These are phyloP conservation scores for Arabidopsis lyrata DNA, from an alignment of 441 rosid species.

Conservation along the genomic window DNA sequence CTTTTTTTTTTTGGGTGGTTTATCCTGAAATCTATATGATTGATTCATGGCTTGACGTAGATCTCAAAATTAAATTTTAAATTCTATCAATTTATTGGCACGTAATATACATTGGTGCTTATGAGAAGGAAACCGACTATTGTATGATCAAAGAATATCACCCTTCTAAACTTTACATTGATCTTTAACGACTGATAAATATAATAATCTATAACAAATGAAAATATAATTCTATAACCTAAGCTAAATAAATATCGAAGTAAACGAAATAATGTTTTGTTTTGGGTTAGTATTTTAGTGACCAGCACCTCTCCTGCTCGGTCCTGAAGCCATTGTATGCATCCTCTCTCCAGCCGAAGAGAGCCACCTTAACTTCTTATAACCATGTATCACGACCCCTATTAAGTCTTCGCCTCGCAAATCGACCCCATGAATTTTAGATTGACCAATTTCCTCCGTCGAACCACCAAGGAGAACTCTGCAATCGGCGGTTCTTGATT, in stretches of 20 bases:
- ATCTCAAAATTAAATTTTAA: not conserved
- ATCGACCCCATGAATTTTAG: conserved; percentile 27
- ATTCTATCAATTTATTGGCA: conserved; percentile 5
- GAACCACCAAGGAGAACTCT: conserved; percentile 49
- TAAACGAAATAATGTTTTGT: conserved; percentile 21
- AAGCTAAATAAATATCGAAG: conserved; percentile 34
- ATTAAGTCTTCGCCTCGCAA: conserved; percentile 32
- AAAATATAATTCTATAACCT: conserved; percentile 38
- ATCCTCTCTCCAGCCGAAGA: conserved; percentile 42
- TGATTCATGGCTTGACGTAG: not conserved
- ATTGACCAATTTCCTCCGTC: conserved; percentile 2
- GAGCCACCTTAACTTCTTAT: conserved; percentile 36
- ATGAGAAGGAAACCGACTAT: conserved; percentile 16
- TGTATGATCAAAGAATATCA: conserved; percentile 36
- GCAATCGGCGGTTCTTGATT: conserved; percentile 45
- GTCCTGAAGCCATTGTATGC: conserved; percentile 66
- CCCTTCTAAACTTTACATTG: conserved; percentile 43
- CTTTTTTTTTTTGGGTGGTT: too few relatives aligned
- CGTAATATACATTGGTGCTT: not conserved
- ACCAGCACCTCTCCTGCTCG: conserved; percentile 84
- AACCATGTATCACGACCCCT: conserved; percentile 32
- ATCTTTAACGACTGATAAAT: conserved; percentile 32
- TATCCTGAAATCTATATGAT: not conserved
- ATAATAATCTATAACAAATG: conserved; percentile 39
- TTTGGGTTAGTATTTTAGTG: conserved; percentile 47